Percentiles rank a stretch among this genome's conserved stretches.
Evolutionary conservation across 179 eudicot genomes (phyloP).

Genomic region (Patellifolia procumbens): DNA sequence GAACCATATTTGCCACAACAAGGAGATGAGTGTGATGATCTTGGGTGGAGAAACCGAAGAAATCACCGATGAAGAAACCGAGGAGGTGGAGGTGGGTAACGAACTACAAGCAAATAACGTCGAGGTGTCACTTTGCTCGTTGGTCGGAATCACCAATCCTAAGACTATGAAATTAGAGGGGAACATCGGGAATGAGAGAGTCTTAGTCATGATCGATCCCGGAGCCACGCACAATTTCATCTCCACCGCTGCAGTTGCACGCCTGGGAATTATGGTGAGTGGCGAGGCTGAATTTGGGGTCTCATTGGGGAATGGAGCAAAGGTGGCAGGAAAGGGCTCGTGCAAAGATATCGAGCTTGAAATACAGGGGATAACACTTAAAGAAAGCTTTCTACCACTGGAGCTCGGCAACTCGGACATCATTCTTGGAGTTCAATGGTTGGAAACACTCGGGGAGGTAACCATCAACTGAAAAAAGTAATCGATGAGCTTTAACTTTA

Average conservation of each 20-base stretch:
- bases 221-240: background rate
- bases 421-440: background rate
- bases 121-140: background rate
- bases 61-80: too few relatives aligned
- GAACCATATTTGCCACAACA: background rate
- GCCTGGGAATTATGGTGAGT: background rate
- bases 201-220: background rate
- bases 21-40: conserved; percentile 1
- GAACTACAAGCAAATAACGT: too few relatives aligned
- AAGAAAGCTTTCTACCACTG: background rate
- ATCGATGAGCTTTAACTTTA: background rate
- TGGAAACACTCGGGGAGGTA: background rate
- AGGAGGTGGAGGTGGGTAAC: background rate
- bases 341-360: background rate
- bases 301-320: background rate
- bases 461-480: background rate
- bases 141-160: background rate
- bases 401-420: background rate
- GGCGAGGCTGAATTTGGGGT: background rate
- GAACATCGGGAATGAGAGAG: background rate
- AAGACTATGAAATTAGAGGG: background rate
- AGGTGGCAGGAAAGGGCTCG: background rate
- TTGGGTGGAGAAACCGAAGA: background rate
- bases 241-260: background rate
- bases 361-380: background rate